Conservation (phyloP, 2,329 filamentous ascomycete species). For the Xylariaceae sp. region DNA sequence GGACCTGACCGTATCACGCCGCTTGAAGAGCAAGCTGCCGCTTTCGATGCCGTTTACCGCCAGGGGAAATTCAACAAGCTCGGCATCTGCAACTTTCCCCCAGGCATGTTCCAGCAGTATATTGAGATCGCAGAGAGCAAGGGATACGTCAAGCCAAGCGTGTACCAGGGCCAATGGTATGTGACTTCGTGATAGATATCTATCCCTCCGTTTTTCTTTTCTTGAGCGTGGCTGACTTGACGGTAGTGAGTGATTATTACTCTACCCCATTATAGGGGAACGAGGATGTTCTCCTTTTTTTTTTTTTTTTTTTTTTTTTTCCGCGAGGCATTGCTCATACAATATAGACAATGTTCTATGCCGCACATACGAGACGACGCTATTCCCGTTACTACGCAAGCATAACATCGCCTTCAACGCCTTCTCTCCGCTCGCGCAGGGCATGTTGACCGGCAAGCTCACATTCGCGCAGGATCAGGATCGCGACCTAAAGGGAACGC, state of each 20-base stretch:
- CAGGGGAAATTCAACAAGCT: background rate
- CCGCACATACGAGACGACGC: constrained; percentile 7
- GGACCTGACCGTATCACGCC: constrained; percentile 10
- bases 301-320: too few relatives aligned
- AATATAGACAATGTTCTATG: constrained; percentile 11
- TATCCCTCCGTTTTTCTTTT: too few relatives aligned
- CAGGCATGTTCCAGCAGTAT: constrained; percentile 7
- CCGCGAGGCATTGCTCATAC: too few relatives aligned
- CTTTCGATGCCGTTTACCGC: constrained; percentile 8
- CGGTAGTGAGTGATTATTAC: too few relatives aligned
- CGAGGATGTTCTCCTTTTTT: too few relatives aligned
- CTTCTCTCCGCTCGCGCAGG: constrained; percentile 7
- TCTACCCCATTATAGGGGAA: too few relatives aligned
- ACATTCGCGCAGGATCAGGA: constrained; percentile 9
- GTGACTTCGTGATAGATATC: too few relatives aligned
- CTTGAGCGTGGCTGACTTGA: too few relatives aligned
- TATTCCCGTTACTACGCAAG: constrained; percentile 14
- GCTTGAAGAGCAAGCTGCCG: constrained; percentile 12
- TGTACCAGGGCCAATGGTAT: constrained; percentile 9
- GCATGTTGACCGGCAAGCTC: constrained; percentile 12
- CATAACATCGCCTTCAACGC: constrained; percentile 8
- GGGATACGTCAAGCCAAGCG: constrained; percentile 13
- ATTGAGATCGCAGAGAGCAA: constrained; percentile 9
- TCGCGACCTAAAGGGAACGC: constrained; percentile 8
- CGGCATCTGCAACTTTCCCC: constrained; percentile 11